Conservation (phyloP, 345 rosid species). For the Stellera chamaejasme region DNA sequence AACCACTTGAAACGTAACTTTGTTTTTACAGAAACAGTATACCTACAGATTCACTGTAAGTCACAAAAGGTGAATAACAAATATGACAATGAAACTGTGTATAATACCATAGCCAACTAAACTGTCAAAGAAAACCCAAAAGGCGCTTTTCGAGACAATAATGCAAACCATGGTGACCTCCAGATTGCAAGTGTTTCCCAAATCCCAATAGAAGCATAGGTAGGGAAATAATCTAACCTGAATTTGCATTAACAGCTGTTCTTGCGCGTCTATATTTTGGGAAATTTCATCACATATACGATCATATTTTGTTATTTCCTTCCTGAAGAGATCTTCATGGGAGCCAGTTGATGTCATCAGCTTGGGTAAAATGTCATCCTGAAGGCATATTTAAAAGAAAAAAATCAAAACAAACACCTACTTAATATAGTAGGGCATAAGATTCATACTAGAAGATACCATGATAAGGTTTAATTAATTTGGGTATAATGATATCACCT, state of each 20-base stretch:
- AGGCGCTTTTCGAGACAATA: too few species aligned
- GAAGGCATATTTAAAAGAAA: constrained; percentile 20
- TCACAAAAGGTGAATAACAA: too few species aligned
- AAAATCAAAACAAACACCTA: constrained; percentile 7
- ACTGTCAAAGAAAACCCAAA: too few species aligned
- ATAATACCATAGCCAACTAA: too few species aligned
- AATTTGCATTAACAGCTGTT: constrained; percentile 75
- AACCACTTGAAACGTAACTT: too few species aligned
- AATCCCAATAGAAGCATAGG: neutral
- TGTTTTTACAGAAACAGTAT: too few species aligned
- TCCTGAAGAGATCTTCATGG: constrained; percentile 89
- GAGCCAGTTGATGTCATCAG: constrained; percentile 89
- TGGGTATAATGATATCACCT: too few species aligned
- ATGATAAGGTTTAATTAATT: too few species aligned
- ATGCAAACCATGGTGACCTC: too few species aligned
- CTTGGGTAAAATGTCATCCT: constrained; percentile 98
- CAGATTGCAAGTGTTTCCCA: neutral
- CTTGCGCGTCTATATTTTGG: constrained; percentile 90
- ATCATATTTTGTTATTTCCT: constrained; percentile 88
- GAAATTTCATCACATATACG: constrained; percentile 74
- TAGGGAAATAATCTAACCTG: constrained; percentile 40
- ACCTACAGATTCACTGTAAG: too few species aligned
- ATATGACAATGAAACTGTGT: too few species aligned
- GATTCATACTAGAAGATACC: neutral
- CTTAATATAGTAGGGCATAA: neutral